A percentile compares a stretch with the other conserved stretches of the same genome.
Conservation (phyloP, 208 protist species). For the Leishmania braziliensis region DNA sequence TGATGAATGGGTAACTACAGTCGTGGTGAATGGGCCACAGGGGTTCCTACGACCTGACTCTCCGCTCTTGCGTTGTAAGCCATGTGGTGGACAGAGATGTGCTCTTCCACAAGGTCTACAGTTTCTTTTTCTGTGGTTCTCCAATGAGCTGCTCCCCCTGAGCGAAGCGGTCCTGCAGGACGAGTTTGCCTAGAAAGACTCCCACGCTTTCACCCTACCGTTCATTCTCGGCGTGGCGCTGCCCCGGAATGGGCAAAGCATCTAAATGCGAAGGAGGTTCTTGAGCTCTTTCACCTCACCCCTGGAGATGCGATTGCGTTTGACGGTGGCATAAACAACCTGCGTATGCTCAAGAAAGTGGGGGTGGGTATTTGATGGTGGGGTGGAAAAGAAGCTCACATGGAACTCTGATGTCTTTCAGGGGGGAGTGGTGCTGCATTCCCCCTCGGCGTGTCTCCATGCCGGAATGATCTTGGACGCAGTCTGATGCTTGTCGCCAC, state of each 20-base stretch:
- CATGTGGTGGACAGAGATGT: conserved; percentile 6
- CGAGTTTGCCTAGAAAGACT: conserved; percentile 28
- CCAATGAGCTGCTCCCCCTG: conserved; percentile 25
- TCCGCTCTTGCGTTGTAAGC: conserved; percentile 31
- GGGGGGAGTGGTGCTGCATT: too few relatives aligned
- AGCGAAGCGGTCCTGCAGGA: conserved; percentile 32
- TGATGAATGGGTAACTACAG: conserved; percentile 38
- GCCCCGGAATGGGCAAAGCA: conserved; percentile 38
- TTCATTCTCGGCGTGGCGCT: conserved; percentile 38
- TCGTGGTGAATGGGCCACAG: conserved; percentile 21
- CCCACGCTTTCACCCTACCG: conserved; percentile 33
- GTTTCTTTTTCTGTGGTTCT: conserved; percentile 12
- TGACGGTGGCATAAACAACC: conserved; percentile 66
- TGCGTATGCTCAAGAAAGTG: conserved; percentile 39
- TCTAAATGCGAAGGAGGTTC: conserved; percentile 38
- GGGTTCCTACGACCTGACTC: conserved; percentile 25
- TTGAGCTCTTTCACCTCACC: conserved; percentile 28
- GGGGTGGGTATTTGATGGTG: conserved; percentile 54
- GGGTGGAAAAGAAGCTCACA: conserved; percentile 53
- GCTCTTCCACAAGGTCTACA: neutral
- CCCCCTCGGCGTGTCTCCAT: neutral
- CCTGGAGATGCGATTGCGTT: conserved; percentile 43
- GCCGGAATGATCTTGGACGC: neutral
- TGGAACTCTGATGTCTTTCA: conserved; percentile 31
- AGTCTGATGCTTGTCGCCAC: neutral